Evolutionary conservation across 352 stramenopile species (phyloP).

Genomic region (Phytophthora syringae): DNA sequence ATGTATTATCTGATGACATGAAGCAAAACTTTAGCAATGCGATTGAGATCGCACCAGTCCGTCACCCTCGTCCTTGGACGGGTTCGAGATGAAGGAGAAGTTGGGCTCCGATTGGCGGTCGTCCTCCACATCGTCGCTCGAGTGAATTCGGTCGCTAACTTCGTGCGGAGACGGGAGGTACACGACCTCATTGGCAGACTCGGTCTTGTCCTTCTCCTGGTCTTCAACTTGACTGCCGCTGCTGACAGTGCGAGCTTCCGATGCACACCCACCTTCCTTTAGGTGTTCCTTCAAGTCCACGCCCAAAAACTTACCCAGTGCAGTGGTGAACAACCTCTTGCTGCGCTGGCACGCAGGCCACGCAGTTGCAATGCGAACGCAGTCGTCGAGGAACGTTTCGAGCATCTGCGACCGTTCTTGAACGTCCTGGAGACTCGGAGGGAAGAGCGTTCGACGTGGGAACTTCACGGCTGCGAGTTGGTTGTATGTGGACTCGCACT

Average conservation of each 20-base stretch:
- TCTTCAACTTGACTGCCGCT: constrained; percentile 14
- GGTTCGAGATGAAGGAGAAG: constrained; percentile 47
- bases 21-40: constrained; percentile 25
- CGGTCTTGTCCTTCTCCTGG: constrained; percentile 16
- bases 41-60: constrained; percentile 32
- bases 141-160: constrained; percentile 19
- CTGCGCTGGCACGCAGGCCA: constrained; percentile 63
- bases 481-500: constrained; percentile 46
- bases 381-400: constrained; percentile 57
- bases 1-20: constrained; percentile 16
- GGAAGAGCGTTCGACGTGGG: constrained; percentile 58
- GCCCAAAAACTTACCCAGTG: constrained; percentile 62
- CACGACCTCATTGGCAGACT: constrained; percentile 18
- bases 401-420: constrained; percentile 54
- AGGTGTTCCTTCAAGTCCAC: constrained; percentile 47
- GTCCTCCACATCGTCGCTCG: constrained; percentile 25
- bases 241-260: constrained; percentile 11
- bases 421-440: constrained; percentile 51
- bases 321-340: constrained; percentile 41
- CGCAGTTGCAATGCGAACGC: constrained; percentile 38
- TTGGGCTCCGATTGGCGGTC: constrained; percentile 37
- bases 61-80: constrained; percentile 19
- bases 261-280: constrained; percentile 21
- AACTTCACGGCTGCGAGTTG: constrained; percentile 53
- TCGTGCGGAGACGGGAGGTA: constrained; percentile 25